A percentile compares a stretch with the other conserved stretches of the same genome.
Conservation (phyloP, 306 rosid genomes). For the Senna tora region DNA sequence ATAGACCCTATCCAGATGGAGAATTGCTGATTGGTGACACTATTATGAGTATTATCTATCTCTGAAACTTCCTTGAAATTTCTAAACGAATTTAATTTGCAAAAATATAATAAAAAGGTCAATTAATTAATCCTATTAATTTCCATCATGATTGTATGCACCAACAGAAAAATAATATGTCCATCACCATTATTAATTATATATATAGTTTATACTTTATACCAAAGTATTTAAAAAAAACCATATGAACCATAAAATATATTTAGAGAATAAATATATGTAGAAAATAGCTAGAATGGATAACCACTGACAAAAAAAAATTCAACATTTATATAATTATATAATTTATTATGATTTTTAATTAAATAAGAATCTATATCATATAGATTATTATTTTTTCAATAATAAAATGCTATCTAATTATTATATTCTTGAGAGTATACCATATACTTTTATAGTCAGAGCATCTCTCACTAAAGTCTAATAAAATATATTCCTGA, state of each 20-base stretch:
- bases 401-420: no score
- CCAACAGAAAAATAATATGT: slow-evolving; percentile 8
- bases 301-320: neutral
- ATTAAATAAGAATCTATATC: neutral
- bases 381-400: no score
- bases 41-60: no score
- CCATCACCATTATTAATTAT: slow-evolving; percentile 16
- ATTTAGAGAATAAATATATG: no score
- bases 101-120: no score
- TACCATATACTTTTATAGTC: neutral
- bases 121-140: slow-evolving; percentile 30
- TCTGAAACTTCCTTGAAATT: slow-evolving; percentile 55
- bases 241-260: no score
- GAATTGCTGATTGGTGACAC: slow-evolving; percentile 42
- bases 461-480: neutral
- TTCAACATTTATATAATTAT: neutral
- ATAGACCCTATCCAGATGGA: slow-evolving; percentile 40
- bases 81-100: slow-evolving; percentile 42
- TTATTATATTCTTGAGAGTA: neutral
- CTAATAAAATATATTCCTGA: neutral
- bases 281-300: no score
- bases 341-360: neutral
- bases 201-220: no score
- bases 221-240: no score
- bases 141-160: neutral